These are phyloP conservation scores for Suillus weaverae DNA, from an alignment of 768 basidiomycete genomes.

Conservation along the genomic window DNA sequence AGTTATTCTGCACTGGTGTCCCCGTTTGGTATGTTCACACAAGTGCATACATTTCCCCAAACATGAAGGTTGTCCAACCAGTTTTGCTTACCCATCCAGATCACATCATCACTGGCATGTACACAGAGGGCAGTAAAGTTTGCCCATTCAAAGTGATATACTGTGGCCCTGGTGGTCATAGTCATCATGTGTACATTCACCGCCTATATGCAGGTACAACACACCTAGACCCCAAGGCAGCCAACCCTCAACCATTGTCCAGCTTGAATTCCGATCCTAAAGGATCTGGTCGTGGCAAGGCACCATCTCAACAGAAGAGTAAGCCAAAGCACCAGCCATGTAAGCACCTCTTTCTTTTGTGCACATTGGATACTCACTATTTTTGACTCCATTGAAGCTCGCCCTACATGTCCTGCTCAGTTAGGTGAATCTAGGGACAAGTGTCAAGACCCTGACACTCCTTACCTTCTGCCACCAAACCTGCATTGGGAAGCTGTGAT, in stretches of 20 bases:
- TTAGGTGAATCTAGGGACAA: background rate
- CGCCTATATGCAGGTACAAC: background rate
- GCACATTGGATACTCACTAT: background rate
- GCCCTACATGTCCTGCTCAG: background rate
- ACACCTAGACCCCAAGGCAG: background rate
- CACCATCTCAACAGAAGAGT: background rate
- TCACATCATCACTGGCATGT: slow-evolving; percentile 4
- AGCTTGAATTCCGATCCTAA: background rate
- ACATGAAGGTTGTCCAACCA: background rate
- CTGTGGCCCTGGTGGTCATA: background rate
- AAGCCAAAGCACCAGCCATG: background rate
- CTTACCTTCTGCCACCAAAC: background rate
- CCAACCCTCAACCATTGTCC: background rate
- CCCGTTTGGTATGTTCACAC: background rate
- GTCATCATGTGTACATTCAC: background rate
- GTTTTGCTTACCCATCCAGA: background rate
- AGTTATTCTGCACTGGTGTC: background rate
- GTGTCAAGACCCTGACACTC: slow-evolving; percentile 1
- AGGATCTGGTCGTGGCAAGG: background rate
- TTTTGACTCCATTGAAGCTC: background rate
- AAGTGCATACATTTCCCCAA: background rate
- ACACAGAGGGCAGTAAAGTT: background rate
- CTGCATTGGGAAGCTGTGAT: background rate
- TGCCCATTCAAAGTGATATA: slow-evolving; percentile 1
- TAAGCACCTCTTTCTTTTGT: background rate